Evolutionary conservation across 441 rosid genomes (phyloP).

Genomic region (Erodium chrysanthum): DNA sequence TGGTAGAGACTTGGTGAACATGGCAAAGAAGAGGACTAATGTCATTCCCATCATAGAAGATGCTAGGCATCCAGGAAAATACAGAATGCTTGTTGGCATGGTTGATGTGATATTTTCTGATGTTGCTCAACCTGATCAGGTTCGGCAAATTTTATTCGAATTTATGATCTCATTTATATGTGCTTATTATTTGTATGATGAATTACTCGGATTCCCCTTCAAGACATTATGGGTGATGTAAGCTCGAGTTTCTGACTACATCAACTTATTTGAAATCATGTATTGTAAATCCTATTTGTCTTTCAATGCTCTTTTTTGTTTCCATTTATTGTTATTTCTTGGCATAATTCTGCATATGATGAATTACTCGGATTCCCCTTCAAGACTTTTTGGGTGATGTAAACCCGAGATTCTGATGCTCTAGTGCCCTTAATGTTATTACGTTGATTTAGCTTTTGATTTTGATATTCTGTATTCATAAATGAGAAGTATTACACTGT

Average conservation of each 20-base stretch:
- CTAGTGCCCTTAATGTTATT: neutral
- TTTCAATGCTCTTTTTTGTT: neutral
- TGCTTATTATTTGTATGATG: conserved; percentile 27
- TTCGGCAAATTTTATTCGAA: too few relatives aligned
- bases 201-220: conserved; percentile 87
- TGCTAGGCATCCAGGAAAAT: conserved; percentile 85
- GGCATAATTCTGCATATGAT: conserved; percentile 18
- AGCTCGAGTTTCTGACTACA: conserved; percentile 58
- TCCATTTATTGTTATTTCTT: neutral
- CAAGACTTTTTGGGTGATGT: conserved; percentile 23
- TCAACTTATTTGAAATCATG: neutral
- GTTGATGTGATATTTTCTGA: conserved; percentile 93
- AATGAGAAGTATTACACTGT: too few relatives aligned
- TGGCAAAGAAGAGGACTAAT: conserved; percentile 85
- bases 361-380: conserved; percentile 27
- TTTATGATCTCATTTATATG: too few relatives aligned
- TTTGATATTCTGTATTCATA: too few relatives aligned
- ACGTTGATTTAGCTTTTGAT: too few relatives aligned
- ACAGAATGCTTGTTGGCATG: conserved; percentile 88
- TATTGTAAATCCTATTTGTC: too few relatives aligned
- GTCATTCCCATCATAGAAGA: conserved; percentile 83
- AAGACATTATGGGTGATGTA: conserved; percentile 57
- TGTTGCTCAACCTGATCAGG: conserved; percentile 98
- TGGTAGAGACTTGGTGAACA: conserved; percentile 91
- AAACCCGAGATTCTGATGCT: conserved; percentile 12